A percentile compares a stretch with the other conserved stretches of the same genome.
Evolutionary conservation across 2,329 filamentous ascomycete genomes (phyloP).

Genomic region (Saccharata proteae): DNA sequence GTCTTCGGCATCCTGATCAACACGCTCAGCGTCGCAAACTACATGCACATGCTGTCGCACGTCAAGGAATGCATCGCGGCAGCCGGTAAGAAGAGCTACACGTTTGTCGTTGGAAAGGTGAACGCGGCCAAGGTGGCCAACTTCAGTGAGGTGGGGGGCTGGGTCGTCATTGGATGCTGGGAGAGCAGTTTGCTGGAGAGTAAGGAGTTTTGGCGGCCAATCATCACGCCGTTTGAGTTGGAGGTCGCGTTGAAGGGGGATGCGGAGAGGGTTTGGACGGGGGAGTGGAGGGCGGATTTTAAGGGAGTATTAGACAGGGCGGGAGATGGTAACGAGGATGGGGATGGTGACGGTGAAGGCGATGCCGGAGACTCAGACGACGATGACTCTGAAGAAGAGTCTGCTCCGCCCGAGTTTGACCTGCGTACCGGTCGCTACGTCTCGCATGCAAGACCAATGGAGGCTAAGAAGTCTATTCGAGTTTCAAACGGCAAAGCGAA

Average conservation of each 20-base stretch:
- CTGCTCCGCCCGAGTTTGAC: slow-evolving; percentile 76
- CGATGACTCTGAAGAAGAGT: slow-evolving; percentile 58
- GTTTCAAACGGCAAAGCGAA: slow-evolving; percentile 1
- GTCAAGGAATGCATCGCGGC: slow-evolving; percentile 60
- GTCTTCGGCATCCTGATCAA: slow-evolving; percentile 94
- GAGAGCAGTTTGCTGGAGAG: slow-evolving; percentile 88
- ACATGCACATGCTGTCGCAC: slow-evolving; percentile 65
- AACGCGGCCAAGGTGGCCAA: slow-evolving; percentile 95
- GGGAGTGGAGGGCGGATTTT: slow-evolving; percentile 81
- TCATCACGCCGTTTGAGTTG: slow-evolving; percentile 93
- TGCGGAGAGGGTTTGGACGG: slow-evolving; percentile 68
- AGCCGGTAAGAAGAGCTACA: slow-evolving; percentile 89
- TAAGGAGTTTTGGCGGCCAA: slow-evolving; percentile 74
- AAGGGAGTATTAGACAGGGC: slow-evolving; percentile 45
- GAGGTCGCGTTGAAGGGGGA: slow-evolving; percentile 65
- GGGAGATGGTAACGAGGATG: slow-evolving; percentile 8
- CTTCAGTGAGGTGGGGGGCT: slow-evolving; percentile 87
- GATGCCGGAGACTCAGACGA: slow-evolving; percentile 30
- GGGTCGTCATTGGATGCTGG: slow-evolving; percentile 98
- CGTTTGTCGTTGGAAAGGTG: slow-evolving; percentile 90
- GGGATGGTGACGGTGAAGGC: slow-evolving; percentile 9
- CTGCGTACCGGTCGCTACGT: slow-evolving; percentile 77
- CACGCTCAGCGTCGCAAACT: slow-evolving; percentile 84
- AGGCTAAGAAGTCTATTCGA: slow-evolving; percentile 9
- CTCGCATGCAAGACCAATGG: slow-evolving; percentile 63